A percentile compares a stretch with the other conserved stretches of the same genome.
Evolutionary conservation across 495 filamentous ascomycete species (phyloP).

Genomic region (Arthonia radiata): DNA sequence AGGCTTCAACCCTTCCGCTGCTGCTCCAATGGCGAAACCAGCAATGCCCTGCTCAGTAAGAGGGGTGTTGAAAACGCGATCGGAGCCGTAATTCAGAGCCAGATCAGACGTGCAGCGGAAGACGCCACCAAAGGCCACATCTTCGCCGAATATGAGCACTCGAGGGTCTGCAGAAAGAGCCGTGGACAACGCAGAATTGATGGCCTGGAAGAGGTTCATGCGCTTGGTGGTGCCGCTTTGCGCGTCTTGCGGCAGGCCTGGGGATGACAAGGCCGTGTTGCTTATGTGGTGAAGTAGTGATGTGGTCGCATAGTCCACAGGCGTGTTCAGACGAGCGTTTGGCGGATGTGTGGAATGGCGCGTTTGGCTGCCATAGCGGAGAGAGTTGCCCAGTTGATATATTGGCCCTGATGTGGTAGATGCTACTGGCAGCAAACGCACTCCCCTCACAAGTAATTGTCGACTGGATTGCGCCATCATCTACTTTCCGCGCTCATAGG

Average conservation of each 20-base stretch:
- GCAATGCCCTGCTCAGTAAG: constrained; percentile 85
- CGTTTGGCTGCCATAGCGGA: no score
- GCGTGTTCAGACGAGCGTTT: constrained; percentile 47
- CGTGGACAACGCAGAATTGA: constrained; percentile 68
- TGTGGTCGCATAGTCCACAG: constrained; percentile 68
- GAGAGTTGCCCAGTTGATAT: no score
- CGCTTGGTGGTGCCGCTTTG: constrained; percentile 47
- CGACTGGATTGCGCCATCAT: no score
- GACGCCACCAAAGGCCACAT: constrained; percentile 89
- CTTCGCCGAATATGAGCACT: constrained; percentile 83
- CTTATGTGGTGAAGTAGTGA: constrained; percentile 60
- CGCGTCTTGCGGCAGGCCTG: constrained; percentile 36
- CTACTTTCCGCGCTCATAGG: no score
- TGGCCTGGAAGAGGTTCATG: constrained; percentile 76
- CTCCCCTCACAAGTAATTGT: no score
- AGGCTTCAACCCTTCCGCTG: constrained; percentile 76
- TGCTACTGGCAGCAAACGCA: no score
- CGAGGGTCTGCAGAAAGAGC: constrained; percentile 66
- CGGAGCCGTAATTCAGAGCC: constrained; percentile 58
- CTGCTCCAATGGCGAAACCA: constrained; percentile 77
- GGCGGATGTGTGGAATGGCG: constrained; percentile 18
- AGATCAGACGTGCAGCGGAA: constrained; percentile 90
- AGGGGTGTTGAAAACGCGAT: constrained; percentile 91
- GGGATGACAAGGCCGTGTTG: constrained; percentile 36
- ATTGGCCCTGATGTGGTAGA: no score